Base-by-base conservation (phyloP, 176 grass and related monocot species). In the Secale cereale region DNA sequence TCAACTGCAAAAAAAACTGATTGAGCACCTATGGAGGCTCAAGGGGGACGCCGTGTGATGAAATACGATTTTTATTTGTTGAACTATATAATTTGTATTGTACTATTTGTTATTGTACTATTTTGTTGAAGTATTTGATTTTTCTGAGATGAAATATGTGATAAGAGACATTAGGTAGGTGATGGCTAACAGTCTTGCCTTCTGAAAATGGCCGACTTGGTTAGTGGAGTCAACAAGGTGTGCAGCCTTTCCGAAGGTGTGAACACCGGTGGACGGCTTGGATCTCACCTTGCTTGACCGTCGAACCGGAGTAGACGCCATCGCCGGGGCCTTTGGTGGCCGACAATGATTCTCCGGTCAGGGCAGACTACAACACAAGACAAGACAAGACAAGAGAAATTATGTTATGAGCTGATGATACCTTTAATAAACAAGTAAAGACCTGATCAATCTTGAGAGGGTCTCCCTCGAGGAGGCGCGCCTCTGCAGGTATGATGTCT, bases 371-470 rank as follows among this genome's bases (percentile, higher is more conserved):
- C n/a, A 50, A 29, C n/a, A 78, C 28, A 48, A 35, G 8, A 45
- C 2, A 65, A n/a, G n/a, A n/a, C n/a, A n/a, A 59, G 60, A 82
- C 57, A 37, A 48, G 52, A 56, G 52, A 56, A 56, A 56, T 20
- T 56, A 56, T 29, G 70, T n/a, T 57, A 26, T 75, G 7, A 84
- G 37, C 14, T 67, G 59, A 67, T 16, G 45, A n/a, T n/a, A n/a
- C 23, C 8, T 10, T 33, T 33, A 33, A n/a, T n/a, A n/a, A 82
- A 27, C 32, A 48, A 12, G 62, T 31, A 0, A 43, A 80, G 63
- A 94, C 92, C 90, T 94, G 94, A 72, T 96, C 94, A 11, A 96
- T 96, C 85, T 93, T 96, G 23, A 96, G 85, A 31, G 94, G 91
- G 85, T 96, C 94, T 4, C 94, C 94, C 29, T 93, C 94, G 3